Evolutionary conservation across 2,329 filamentous ascomycete genomes (phyloP).

Genomic region (Hymenoscyphus salicellus): DNA sequence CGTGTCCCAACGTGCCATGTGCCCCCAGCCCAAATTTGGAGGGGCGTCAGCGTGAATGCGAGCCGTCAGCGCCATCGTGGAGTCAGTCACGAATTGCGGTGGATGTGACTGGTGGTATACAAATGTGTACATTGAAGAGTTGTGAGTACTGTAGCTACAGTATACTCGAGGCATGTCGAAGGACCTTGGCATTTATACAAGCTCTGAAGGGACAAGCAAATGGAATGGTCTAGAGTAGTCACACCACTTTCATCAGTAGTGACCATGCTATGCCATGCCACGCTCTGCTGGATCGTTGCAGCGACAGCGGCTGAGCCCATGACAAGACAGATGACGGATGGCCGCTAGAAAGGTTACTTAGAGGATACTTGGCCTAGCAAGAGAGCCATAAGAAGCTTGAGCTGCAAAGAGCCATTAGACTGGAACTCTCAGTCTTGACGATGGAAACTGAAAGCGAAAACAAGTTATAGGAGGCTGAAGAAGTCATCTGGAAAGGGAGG

Average conservation of each 20-base stretch:
- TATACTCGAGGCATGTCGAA: background rate
- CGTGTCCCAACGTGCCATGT: slow-evolving; percentile 1
- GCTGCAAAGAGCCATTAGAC: background rate
- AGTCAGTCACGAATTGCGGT: background rate
- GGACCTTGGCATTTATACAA: background rate
- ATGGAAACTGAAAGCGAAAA: background rate
- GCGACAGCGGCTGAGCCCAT: background rate
- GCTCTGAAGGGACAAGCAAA: background rate
- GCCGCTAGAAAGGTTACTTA: background rate
- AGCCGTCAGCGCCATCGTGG: background rate
- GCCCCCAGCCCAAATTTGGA: background rate
- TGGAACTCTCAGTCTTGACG: background rate
- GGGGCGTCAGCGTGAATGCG: background rate
- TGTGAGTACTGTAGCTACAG: background rate
- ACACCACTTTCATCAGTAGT: background rate
- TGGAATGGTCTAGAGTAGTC: background rate
- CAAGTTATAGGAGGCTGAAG: too few species aligned
- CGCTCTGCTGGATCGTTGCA: background rate
- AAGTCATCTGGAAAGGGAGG: too few species aligned
- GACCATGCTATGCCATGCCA: background rate
- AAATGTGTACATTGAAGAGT: background rate
- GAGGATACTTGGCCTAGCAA: background rate
- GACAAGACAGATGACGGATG: background rate
- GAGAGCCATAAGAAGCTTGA: background rate
- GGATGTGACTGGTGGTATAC: background rate